Evolutionary conservation across 495 filamentous ascomycete species (phyloP), one percentile per base, ranked within the genome.

Genomic region (Parachaetomium inaequale): DNA sequence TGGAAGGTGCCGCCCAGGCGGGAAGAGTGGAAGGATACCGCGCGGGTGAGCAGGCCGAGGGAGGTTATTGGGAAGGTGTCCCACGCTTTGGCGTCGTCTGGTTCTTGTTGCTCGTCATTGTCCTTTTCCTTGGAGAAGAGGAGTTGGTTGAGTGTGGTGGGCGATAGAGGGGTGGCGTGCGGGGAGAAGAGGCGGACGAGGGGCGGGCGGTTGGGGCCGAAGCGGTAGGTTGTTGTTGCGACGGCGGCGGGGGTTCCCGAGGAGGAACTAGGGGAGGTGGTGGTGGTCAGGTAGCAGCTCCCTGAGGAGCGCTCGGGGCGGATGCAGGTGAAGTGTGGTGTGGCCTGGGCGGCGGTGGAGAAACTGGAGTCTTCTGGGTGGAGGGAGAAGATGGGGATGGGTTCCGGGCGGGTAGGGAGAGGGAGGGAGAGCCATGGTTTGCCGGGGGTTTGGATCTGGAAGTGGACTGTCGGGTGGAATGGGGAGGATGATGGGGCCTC

Each of bases 221-320:
- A 82, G 59, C 75, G 76, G 68, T 84, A 84, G 2, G 73, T 78
- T 1, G 81, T 83, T 4, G 64, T 72, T 54, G 74, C 72, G 3
- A 81, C 55, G 4, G 63, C 47, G 34, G 54, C 17, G 36, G 7
- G 67, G 73, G 36, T 51, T 52, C n/a, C 21, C 64, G 66, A 7
- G 67, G 66, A 60, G 64, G 64, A 8, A 31, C 23, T 7, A 66
- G 65, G 23, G 75, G 64, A 0, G 26, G 31, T 1, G 28, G 43
- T 32, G 70, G 67, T 34, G 66, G 64, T 47, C 28, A 77, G 74
- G 40, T 47, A 63, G 64, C 69, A 75, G 58, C 71, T 76, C 3
- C 83, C 82, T 1, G 79, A 82, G 63, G 68, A 66, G 46, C 67
- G 72, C 2, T 62, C 59, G 14, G 74, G 74, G 19, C 82, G 79